Evolutionary conservation across 768 basidiomycete species (phyloP).

Genomic region (Phylloporus sp.): DNA sequence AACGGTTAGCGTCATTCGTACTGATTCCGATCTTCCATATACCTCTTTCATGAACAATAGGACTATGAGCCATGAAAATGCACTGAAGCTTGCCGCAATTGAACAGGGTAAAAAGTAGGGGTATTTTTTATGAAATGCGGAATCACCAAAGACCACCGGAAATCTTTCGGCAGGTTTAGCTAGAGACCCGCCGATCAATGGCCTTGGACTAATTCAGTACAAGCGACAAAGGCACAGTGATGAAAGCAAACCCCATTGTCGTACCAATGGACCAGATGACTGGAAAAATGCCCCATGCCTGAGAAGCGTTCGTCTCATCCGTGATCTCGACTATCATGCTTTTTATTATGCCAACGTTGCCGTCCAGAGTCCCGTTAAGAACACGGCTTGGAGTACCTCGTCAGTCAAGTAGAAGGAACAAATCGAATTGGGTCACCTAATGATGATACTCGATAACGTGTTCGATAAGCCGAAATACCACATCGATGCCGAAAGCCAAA

Average conservation of each 20-base stretch:
- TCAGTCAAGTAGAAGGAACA: background rate
- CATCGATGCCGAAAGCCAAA: slow-evolving; percentile 45
- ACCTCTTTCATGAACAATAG: slow-evolving; percentile 57
- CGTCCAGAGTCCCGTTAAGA: slow-evolving; percentile 49
- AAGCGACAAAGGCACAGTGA: background rate
- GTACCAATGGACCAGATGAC: slow-evolving; percentile 41
- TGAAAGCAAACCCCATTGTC: slow-evolving; percentile 38
- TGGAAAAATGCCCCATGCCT: slow-evolving; percentile 59
- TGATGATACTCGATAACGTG: slow-evolving; percentile 41
- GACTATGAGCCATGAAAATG: slow-evolving; percentile 47
- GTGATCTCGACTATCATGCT: slow-evolving; percentile 45
- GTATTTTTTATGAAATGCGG: slow-evolving; percentile 55
- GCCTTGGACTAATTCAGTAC: slow-evolving; percentile 37
- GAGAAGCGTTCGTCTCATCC: slow-evolving; percentile 27
- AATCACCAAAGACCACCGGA: slow-evolving; percentile 53
- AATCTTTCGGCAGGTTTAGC: slow-evolving; percentile 65
- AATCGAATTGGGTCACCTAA: slow-evolving; percentile 30
- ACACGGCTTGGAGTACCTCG: slow-evolving; percentile 32
- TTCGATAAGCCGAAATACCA: slow-evolving; percentile 46
- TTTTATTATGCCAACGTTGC: slow-evolving; percentile 51
- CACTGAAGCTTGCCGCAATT: slow-evolving; percentile 53
- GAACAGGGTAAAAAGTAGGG: slow-evolving; percentile 76
- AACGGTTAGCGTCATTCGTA: background rate
- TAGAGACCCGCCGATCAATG: slow-evolving; percentile 63
- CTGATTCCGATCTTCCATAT: background rate